Evolutionary conservation across 306 rosid species (phyloP).

Genomic region (Rubus parviflorus): DNA sequence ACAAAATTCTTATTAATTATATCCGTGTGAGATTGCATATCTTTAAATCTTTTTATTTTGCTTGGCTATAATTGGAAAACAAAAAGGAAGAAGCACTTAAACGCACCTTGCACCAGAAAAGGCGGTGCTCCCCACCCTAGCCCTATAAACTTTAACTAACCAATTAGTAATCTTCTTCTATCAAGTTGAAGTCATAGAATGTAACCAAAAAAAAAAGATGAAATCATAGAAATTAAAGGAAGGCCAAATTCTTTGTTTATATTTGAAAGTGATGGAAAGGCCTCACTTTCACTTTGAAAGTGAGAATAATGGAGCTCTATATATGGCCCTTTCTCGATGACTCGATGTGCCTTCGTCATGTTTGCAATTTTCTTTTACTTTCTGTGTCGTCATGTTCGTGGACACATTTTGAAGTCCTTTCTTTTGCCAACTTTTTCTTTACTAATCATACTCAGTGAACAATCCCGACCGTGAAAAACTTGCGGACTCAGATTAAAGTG

Average conservation of each 20-base stretch:
- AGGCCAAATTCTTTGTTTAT: background rate
- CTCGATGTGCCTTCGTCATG: background rate
- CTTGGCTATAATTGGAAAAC: background rate
- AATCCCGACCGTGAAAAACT: background rate
- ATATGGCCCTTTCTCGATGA: background rate
- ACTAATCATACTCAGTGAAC: background rate
- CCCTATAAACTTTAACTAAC: background rate
- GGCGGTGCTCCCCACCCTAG: background rate
- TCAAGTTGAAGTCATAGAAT: background rate
- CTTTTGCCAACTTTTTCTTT: background rate
- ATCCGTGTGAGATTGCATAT: background rate
- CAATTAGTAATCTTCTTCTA: background rate
- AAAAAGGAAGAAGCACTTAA: background rate
- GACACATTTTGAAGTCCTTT: background rate
- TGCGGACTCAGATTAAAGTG: slow-evolving; percentile 29
- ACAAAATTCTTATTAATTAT: too few species aligned
- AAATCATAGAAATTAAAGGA: background rate
- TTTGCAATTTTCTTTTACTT: background rate
- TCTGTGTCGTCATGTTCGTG: slow-evolving; percentile 3
- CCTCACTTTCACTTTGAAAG: background rate
- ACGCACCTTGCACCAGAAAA: background rate
- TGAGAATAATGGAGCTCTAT: background rate
- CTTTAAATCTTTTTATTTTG: background rate
- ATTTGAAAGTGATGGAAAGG: background rate
- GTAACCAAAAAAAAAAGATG: too few species aligned